Evolutionary conservation across 345 rosid species (phyloP).

Genomic region (Syzygium aqueum): DNA sequence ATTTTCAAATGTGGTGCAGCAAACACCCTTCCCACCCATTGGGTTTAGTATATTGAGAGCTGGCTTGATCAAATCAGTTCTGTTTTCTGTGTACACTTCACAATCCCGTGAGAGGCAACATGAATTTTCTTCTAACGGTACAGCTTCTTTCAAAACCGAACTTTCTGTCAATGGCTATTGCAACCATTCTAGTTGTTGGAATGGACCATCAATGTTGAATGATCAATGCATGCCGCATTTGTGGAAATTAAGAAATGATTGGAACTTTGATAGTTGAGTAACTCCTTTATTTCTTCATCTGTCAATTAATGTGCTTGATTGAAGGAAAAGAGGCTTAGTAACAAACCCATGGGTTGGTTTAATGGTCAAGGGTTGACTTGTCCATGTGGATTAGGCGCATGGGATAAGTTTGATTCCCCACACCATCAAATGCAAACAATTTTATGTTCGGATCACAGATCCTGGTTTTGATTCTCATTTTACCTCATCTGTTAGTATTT

Average conservation of each 20-base stretch:
- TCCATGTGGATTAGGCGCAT: background rate
- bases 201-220: background rate
- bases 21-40: slow-evolving; percentile 31
- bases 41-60: slow-evolving; percentile 37
- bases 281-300: background rate
- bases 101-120: slow-evolving; percentile 9
- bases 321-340: background rate
- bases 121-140: slow-evolving; percentile 28
- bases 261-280: background rate
- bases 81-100: slow-evolving; percentile 29
- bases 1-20: slow-evolving; percentile 32
- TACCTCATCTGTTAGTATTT: background rate
- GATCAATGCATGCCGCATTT: background rate
- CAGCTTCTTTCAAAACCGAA: background rate
- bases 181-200: background rate
- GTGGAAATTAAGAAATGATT: background rate
- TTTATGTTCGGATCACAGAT: background rate
- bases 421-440: background rate
- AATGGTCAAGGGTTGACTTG: background rate
- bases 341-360: background rate
- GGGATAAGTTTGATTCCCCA: background rate
- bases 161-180: background rate
- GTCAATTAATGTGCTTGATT: background rate
- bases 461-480: background rate
- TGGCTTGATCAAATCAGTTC: slow-evolving; percentile 32